phyloP scores from a whole-genome alignment of 441 rosid genomes.

The Pelargonium cotyledonis region DNA sequence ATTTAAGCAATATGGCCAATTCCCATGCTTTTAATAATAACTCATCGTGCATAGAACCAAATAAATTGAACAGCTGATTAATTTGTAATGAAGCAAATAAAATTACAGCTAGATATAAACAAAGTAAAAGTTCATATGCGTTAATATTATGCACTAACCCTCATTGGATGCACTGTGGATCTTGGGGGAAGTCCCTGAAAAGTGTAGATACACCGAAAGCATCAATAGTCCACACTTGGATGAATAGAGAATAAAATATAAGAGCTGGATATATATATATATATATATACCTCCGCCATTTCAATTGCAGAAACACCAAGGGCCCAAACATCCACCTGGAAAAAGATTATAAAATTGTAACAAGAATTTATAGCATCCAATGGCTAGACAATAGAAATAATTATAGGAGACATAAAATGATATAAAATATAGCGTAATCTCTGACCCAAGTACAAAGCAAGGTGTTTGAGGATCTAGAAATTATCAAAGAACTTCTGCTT shows the following conservation, averaged over 20 bases:
- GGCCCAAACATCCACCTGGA: slow-evolving; percentile 99
- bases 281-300: slow-evolving; percentile 99
- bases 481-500: too few species aligned
- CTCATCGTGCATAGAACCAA: too few species aligned
- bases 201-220: slow-evolving; percentile 10
- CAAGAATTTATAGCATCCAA: slow-evolving; percentile 4
- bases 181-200: slow-evolving; percentile 97
- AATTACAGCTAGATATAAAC: slow-evolving; percentile 11
- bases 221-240: not conserved
- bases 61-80: not conserved
- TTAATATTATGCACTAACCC: slow-evolving; percentile 56
- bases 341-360: slow-evolving; percentile 15
- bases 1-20: too few species aligned
- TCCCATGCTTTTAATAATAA: too few species aligned
- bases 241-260: not conserved
- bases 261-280: slow-evolving; percentile 23
- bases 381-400: not conserved
- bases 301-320: slow-evolving; percentile 99
- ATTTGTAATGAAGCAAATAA: not conserved
- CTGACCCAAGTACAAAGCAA: too few species aligned
- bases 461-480: too few species aligned
- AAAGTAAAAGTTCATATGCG: slow-evolving; percentile 17
- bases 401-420: not conserved
- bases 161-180: slow-evolving; percentile 98
- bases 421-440: too few species aligned